Evolutionary conservation across 371 early-diverging fungal species (phyloP).

Genomic region (Catenaria anguillulae): DNA sequence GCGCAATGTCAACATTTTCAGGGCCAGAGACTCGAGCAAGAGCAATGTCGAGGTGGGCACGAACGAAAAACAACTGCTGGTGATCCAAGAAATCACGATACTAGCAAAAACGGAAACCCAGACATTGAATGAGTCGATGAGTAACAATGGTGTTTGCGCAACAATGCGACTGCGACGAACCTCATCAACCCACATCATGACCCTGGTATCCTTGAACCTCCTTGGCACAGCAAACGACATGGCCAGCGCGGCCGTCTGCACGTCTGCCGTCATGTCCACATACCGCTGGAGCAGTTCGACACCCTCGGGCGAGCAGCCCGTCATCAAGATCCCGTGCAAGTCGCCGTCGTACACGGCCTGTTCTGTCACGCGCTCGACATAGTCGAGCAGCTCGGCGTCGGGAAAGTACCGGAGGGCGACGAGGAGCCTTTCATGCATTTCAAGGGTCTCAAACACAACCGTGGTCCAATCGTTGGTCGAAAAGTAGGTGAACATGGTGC

Average conservation of each 20-base stretch:
- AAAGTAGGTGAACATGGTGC: conserved; percentile 63
- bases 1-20: conserved; percentile 20
- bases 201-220: conserved; percentile 17
- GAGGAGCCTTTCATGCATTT: conserved; percentile 54
- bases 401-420: conserved; percentile 58
- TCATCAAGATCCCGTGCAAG: conserved; percentile 56
- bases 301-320: conserved; percentile 42
- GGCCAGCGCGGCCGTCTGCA: conserved; percentile 70
- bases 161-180: too few relatives aligned
- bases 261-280: conserved; percentile 72
- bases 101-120: too few relatives aligned
- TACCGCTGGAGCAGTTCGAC: conserved; percentile 55
- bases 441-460: conserved; percentile 46
- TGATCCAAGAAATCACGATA: conserved; percentile 74
- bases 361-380: conserved; percentile 31
- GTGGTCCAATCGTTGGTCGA: conserved; percentile 54
- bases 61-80: conserved; percentile 66
- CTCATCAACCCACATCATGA: conserved; percentile 16
- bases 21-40: conserved; percentile 14
- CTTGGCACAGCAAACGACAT: conserved; percentile 46
- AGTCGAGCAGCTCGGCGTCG: conserved; percentile 48
- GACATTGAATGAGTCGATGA: too few relatives aligned
- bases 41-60: conserved; percentile 79
- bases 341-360: conserved; percentile 39
- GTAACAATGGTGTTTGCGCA: too few relatives aligned